These are phyloP conservation scores for Pascua sp. DNA, from an alignment of 1,284 basidiomycete genomes.

Conservation along the genomic window DNA sequence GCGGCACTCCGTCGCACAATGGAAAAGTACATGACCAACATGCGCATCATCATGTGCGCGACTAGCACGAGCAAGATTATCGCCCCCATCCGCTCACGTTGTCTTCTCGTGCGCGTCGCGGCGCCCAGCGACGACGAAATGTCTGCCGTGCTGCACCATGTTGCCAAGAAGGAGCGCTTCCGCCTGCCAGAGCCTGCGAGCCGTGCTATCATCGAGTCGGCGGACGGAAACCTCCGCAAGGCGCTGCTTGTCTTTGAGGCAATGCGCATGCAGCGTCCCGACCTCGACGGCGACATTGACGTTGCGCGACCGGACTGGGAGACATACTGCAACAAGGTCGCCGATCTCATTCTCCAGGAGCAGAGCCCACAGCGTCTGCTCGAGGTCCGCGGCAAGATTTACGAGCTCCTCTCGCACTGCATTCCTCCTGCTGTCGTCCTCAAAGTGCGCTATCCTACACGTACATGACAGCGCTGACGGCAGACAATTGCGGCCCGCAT, in stretches of 20 bases:
- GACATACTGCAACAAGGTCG: conserved; percentile 90
- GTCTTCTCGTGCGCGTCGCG: conserved; percentile 87
- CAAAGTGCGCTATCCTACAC: conserved; percentile 60
- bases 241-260: conserved; percentile 93
- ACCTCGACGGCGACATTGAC: conserved; percentile 65
- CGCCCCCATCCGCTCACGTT: conserved; percentile 92
- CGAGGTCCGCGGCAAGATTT: conserved; percentile 87
- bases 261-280: conserved; percentile 89
- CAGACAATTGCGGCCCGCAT: conserved; percentile 85
- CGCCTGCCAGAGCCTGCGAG: conserved; percentile 72
- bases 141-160: conserved; percentile 69
- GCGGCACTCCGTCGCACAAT: conserved; percentile 95
- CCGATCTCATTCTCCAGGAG: conserved; percentile 87
- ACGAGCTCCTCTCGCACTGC: conserved; percentile 94
- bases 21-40: conserved; percentile 99
- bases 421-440: conserved; percentile 91
- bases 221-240: conserved; percentile 88
- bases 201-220: conserved; percentile 70
- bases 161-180: conserved; percentile 79
- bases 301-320: conserved; percentile 99
- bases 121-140: conserved; percentile 82
- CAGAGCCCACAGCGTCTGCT: conserved; percentile 88
- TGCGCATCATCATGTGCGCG: conserved; percentile 96
- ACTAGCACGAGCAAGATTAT: conserved; percentile 96
- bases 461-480: conserved; percentile 3